Evolutionary conservation across 148 eudicot species (phyloP), one percentile per base, ranked within the genome.

Genomic region (Camellia japonica): DNA sequence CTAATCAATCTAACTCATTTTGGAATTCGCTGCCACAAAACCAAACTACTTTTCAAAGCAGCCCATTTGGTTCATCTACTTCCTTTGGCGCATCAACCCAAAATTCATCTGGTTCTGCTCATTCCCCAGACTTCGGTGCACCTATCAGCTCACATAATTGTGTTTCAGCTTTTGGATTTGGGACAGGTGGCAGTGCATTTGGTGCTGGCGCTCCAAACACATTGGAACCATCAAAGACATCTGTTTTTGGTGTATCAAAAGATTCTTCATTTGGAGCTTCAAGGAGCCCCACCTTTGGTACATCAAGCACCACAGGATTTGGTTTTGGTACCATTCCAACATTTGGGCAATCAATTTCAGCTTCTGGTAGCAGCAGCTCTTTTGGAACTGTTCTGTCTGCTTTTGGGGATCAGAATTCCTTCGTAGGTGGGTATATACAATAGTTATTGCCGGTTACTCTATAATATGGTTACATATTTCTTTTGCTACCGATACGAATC

Each of bases 21-120:
- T 59, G 43, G 51, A 51, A 47, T 54, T 2, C 16, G 13, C 64
- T 52, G 66, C 73, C 52, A 69, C 80, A 55, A 58, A 70, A 20
- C 11, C 73, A 56, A 42, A 42, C 64, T 18, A 69, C 65, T 42
- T 69, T 43, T 78, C 74, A 61, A 3, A n/a, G 64, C 66, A 58
- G 11, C n/a, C 42, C 47, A 56, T 58, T 56, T 78, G 65, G 66
- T 78, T 55, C 42, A 3, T 56, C 52, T 54, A 6, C 74, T 68
- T 49, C 80, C 42, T 41, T 67, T 20, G 72, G 74, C 58, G 56
- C 74, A 78, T 58, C 67, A 18, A 44, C 14, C 38, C 73, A 78
- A 64, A 55, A 30, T 66, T 15, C 63, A 51, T 67, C 12, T 41
- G 18, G 16, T 72, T 14, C 16, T 49, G 41, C 74, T 18, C 19